These are phyloP conservation scores for Gossypium australe DNA, from an alignment of 345 rosid genomes.

Conservation along the genomic window DNA sequence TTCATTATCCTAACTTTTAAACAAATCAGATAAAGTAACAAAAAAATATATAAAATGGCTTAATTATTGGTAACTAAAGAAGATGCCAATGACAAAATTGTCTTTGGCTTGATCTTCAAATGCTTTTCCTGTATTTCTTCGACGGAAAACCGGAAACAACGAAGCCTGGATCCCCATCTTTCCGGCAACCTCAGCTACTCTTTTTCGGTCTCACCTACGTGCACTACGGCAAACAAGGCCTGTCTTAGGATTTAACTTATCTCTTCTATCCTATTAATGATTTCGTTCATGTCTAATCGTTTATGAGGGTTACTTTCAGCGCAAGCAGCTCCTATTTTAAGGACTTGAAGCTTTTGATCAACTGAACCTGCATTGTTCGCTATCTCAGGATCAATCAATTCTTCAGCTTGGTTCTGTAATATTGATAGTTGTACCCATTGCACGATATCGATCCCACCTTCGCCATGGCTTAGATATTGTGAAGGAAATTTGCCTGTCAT, in stretches of 20 bases:
- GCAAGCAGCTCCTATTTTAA: conserved; percentile 60
- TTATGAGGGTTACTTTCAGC: conserved; percentile 39
- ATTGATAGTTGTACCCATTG: conserved; percentile 49
- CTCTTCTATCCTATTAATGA: conserved; percentile 52
- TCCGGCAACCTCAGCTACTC: conserved; percentile 5
- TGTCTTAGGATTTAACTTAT: conserved; percentile 20
- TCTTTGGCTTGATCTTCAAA: background rate
- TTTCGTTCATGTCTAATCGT: conserved; percentile 52
- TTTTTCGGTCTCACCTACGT: background rate
- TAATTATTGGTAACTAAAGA: background rate
- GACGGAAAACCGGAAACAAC: background rate
- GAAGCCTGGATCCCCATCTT: background rate
- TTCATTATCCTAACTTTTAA: conserved; percentile 5
- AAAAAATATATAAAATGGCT: background rate
- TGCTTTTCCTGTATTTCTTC: background rate
- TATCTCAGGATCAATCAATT: conserved; percentile 73
- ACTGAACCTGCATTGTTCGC: conserved; percentile 23
- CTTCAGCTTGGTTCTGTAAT: conserved; percentile 30
- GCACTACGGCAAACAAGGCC: background rate
- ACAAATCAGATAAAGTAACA: background rate
- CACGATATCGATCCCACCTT: conserved; percentile 59
- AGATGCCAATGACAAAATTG: background rate
- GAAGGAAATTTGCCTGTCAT: conserved; percentile 76
- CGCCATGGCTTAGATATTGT: conserved; percentile 51
- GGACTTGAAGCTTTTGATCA: conserved; percentile 39